Evolutionary conservation across 495 filamentous ascomycete species (phyloP).

Genomic region (Penicillium paxilli): DNA sequence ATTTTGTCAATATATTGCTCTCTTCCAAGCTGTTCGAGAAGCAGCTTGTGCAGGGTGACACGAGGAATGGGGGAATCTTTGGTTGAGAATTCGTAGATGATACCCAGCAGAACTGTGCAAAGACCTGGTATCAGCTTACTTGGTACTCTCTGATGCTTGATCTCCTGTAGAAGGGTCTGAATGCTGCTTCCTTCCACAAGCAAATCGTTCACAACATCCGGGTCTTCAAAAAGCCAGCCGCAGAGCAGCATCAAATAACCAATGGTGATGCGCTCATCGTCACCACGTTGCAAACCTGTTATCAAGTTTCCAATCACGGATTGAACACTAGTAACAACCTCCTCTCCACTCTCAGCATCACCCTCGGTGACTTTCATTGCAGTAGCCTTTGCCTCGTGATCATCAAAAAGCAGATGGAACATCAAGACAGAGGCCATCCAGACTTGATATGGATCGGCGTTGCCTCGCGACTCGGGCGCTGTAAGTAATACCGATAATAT

Average conservation of each 20-base stretch:
- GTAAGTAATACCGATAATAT: slow-evolving; percentile 80
- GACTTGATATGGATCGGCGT: slow-evolving; percentile 80
- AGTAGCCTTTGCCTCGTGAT: slow-evolving; percentile 73
- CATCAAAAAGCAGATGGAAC: slow-evolving; percentile 85
- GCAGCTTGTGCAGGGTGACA: slow-evolving; percentile 75
- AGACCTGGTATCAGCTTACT: slow-evolving; percentile 75
- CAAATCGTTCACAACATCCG: slow-evolving; percentile 89
- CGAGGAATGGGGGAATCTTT: slow-evolving; percentile 93
- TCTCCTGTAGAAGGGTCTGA: slow-evolving; percentile 77
- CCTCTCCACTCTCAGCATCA: slow-evolving; percentile 86
- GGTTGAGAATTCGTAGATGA: slow-evolving; percentile 95
- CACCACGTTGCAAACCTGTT: slow-evolving; percentile 66
- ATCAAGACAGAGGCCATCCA: slow-evolving; percentile 93
- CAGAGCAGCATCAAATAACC: slow-evolving; percentile 93
- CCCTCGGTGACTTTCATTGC: slow-evolving; percentile 86
- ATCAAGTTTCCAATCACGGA: slow-evolving; percentile 80
- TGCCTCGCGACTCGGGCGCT: slow-evolving; percentile 53
- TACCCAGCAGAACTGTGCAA: slow-evolving; percentile 78
- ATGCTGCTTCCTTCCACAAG: slow-evolving; percentile 92
- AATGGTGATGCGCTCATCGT: slow-evolving; percentile 79
- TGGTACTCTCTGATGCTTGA: slow-evolving; percentile 58
- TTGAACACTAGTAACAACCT: slow-evolving; percentile 94
- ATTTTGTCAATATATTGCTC: slow-evolving; percentile 89
- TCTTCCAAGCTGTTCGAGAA: slow-evolving; percentile 76
- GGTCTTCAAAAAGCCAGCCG: slow-evolving; percentile 91